Conservation (phyloP, 371 early-diverging fungal genomes). For the Zychaea mexicana region DNA sequence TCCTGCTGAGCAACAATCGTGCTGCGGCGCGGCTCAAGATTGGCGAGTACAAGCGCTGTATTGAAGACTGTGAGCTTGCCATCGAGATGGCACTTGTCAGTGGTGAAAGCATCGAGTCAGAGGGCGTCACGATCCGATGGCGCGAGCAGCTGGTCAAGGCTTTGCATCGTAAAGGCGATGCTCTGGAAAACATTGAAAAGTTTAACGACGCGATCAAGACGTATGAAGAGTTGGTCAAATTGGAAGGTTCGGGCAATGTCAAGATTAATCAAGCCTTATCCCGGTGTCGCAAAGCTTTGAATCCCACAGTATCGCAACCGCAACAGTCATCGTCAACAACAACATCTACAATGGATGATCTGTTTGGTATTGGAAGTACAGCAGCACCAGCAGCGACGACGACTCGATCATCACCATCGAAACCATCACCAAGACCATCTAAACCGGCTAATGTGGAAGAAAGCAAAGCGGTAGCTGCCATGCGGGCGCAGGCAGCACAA, state of each 20-base stretch:
- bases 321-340: conserved; percentile 3
- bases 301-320: conserved; percentile 8
- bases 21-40: conserved; percentile 83
- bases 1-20: conserved; percentile 84
- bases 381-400: conserved; percentile 1
- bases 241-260: conserved; percentile 44
- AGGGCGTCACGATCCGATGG: conserved; percentile 43
- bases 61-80: conserved; percentile 64
- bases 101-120: conserved; percentile 26
- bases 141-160: conserved; percentile 72
- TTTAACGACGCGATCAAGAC: conserved; percentile 74
- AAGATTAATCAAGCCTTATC: conserved; percentile 45
- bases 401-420: not conserved
- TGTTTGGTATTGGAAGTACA: conserved; percentile 5
- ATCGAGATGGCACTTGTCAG: conserved; percentile 43
- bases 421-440: not conserved
- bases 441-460: conserved; percentile 32
- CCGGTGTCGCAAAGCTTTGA: conserved; percentile 38
- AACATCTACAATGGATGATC: not conserved
- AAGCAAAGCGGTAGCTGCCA: conserved; percentile 64
- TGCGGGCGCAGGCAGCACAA: conserved; percentile 73
- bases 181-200: conserved; percentile 80
- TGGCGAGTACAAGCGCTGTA: conserved; percentile 77
- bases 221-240: conserved; percentile 63
- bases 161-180: conserved; percentile 73